These are phyloP conservation scores for Trametes pubescens DNA, from an alignment of 1,284 basidiomycete genomes.

Conservation along the genomic window DNA sequence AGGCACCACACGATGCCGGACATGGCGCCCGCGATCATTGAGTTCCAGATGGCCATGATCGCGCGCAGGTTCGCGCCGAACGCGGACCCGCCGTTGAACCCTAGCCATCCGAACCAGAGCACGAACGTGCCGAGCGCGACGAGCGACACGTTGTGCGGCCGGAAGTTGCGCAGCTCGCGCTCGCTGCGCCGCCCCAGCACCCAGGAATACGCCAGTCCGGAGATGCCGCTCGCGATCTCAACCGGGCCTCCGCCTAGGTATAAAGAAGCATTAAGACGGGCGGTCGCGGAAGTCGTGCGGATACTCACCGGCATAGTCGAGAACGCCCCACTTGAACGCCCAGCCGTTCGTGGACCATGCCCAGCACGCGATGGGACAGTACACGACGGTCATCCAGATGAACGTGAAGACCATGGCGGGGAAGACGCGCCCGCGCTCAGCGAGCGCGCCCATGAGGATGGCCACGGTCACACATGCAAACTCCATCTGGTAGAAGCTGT, in stretches of 20 bases:
- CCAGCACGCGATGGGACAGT: constrained; percentile 84
- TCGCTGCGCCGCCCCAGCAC: constrained; percentile 79
- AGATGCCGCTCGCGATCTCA: constrained; percentile 91
- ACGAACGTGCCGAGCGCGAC: constrained; percentile 90
- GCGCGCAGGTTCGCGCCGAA: constrained; percentile 93
- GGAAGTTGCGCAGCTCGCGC: constrained; percentile 86
- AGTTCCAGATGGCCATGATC: constrained; percentile 87
- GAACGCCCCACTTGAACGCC: constrained; percentile 90
- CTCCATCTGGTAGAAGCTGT: constrained; percentile 91
- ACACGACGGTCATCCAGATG: constrained; percentile 86
- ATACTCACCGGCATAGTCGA: constrained; percentile 78
- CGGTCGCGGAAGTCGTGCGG: constrained; percentile 19
- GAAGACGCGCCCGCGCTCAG: constrained; percentile 87
- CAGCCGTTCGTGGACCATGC: constrained; percentile 84
- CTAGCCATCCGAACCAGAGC: constrained; percentile 91
- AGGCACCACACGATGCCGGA: constrained; percentile 91
- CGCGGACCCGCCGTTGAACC: constrained; percentile 80
- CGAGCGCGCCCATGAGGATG: constrained; percentile 84
- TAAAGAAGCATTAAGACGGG: neutral
- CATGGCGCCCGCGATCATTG: constrained; percentile 81
- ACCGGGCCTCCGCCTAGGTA: constrained; percentile 86
- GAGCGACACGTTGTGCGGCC: constrained; percentile 92
- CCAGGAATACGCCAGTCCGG: constrained; percentile 91
- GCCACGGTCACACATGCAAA: constrained; percentile 83
- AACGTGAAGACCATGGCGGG: constrained; percentile 92